Evolutionary conservation across 352 stramenopile species (phyloP), one percentile per base, ranked within the genome.

Genomic region (Thalassiosira hispida): DNA sequence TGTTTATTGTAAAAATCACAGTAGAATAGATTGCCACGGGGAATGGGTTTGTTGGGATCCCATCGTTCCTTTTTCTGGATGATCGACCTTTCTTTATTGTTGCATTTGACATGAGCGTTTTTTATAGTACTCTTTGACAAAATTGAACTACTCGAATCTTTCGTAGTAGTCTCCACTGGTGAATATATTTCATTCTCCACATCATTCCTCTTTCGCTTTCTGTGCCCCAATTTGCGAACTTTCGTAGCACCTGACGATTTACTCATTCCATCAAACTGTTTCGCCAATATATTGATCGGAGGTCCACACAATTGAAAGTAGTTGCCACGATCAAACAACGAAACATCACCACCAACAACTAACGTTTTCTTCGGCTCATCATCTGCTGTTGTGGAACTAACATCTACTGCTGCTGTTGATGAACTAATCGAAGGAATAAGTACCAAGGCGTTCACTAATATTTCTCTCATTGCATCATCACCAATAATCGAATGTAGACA

Each of bases 251-350:
- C 25, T 12, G 14, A 16, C 29, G 14, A 25, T 16, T 49, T 49
- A 31, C 29, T 38, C 23, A 76, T 68, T 20, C 61, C 42, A 16
- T 80, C 69, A 59, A 79, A 79, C 61, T 52, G 35, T 25, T 75
- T 77, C 5, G 57, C 51, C 16, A 84, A 18, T 33, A 75, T 60
- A 57, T 79, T 73, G 14, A 91, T 31, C 44, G 84, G 84, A 65
- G 85, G 87, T n/a, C 87, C 87, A 61, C 79, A 88, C 20, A 92
- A 31, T 33, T 90, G 75, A 44, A 89, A 83, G 33, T 86, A 92
- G 53, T 91, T 93, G 14, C 75, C 72, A 11, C 44, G 38, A 40
- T 57, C 31, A 56, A 85, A 82, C 0, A 62, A n/a, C n/a, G 42
- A 44, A 23, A 38, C 22, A 5, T 33, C 2, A 18, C 27, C 31